Base-by-base conservation (phyloP, 805 yeast species). In the Diddensiella transvaalensis region DNA sequence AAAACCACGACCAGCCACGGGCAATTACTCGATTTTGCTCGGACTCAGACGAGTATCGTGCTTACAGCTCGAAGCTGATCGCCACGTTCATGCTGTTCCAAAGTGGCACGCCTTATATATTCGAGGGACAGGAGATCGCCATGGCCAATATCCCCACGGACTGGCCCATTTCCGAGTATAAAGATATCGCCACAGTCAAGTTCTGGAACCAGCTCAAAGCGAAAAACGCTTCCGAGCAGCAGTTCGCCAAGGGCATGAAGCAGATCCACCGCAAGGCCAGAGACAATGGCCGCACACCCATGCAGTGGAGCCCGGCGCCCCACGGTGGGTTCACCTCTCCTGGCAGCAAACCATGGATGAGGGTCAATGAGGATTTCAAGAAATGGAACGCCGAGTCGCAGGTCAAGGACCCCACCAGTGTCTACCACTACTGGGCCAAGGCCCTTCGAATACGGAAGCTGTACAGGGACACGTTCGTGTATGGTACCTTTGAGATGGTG, bases 81-180 rank as follows among this genome's bases (percentile, higher is more conserved):
- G 68, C 79, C 10, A 52, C 72, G 40, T 60, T 78, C 58, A 72
- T 73, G 52, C 48, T 69, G 11, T 55, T 79, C 3, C 65, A 76
- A 52, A 72, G 78, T 21, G 83, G 83, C 41, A 77, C 83, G 10
- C 60, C 75, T 48, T 79, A 68, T 62, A 60, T 79, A 29, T 79
- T 77, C 64, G 82, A 79, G 62, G 84, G 83, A 42, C 83, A 79
- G 61, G 83, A 79, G 56, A 64, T 79, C 51, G 83, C 80, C 32
- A 77, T 74, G 77, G 68, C 70, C 46, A 79, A 79, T 58, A 60
- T 76, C 23, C 71, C 77, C 29, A 59, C 63, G 47, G 55, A 59
- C 23, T 51, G 52, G 82, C 66, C 68, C 21, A 64, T 77, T 47
- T 66, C 64, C 21, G 78, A 77, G 55, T 79, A 77, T 64, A 62